A percentile compares a stretch with the other conserved stretches of the same genome.
These are phyloP conservation scores for Pestalotiopsis sp. DNA, from an alignment of 2,329 filamentous ascomycete genomes.

Conservation along the genomic window DNA sequence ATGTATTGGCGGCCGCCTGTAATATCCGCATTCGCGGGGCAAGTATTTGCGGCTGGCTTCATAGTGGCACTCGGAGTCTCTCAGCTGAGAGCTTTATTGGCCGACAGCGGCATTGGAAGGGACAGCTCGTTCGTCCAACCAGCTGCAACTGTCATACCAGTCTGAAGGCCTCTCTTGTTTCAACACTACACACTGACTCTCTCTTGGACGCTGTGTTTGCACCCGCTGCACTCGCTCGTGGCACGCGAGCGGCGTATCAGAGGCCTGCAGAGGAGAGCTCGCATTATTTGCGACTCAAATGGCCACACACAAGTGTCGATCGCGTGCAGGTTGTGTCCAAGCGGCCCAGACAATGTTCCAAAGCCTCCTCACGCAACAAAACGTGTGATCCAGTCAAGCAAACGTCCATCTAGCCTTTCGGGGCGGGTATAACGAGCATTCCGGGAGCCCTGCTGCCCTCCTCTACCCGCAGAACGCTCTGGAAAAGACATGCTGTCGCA, in stretches of 20 bases:
- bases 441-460: background rate
- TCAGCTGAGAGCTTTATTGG: background rate
- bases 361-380: background rate
- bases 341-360: conserved; percentile 1
- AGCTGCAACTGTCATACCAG: background rate
- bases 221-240: background rate
- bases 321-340: background rate
- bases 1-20: background rate
- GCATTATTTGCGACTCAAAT: background rate
- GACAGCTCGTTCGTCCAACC: background rate
- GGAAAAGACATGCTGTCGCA: background rate
- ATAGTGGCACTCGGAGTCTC: background rate
- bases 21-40: background rate
- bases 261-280: background rate
- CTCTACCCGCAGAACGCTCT: background rate
- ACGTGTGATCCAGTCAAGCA: background rate
- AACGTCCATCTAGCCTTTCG: background rate
- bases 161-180: background rate
- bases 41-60: background rate
- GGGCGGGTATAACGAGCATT: background rate
- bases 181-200: background rate
- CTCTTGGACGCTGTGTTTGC: background rate
- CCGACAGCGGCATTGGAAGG: background rate
- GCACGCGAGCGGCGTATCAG: background rate
- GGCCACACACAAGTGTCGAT: background rate